Evolutionary conservation across 768 basidiomycete species (phyloP), one percentile per base, ranked within the genome.

Genomic region (Phanerodontia chrysosporium): DNA sequence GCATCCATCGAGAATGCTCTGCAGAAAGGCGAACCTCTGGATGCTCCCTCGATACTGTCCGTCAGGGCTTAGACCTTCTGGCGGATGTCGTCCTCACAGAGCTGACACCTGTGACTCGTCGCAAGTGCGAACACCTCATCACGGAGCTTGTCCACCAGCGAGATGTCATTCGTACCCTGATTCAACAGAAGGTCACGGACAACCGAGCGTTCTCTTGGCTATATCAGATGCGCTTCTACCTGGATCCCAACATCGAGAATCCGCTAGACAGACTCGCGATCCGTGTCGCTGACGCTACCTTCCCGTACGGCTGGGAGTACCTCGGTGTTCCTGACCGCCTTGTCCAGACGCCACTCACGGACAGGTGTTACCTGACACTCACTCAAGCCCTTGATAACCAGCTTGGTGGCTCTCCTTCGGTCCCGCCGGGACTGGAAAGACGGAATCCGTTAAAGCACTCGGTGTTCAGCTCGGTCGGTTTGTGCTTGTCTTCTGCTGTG

Each of bases 401-500:
- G 67, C 84, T 98, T 14, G 97, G 97, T 66, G 97, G 97, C 24
- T 88, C 97, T 32, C 97, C 3, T 99, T 99, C 70, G 97, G 97
- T 18, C 97, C 97, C 51, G 97, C 97, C 21, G 97, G 97, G 72
- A 98, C 96, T 58, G 95, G 95, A 29, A 99, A 99, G 78, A 99
- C 97, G 0, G 97, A 99, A 74, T 98, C 97, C 1, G 97, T 99
- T 70, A 99, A 99, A 74, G 95, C 97, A 1, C 85, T 99, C 22
- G 97, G 97, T 51, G 93, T 98, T 1, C 95, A 97, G 67, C 85
- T 99, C 5, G 97, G 97, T 42, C 87, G 97, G 36, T 99, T 99
- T 68, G 97, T 99, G n/a, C 81, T 99, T 49, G 97, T 99, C n/a
- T 99, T 99, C 77, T 98, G 97, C 71, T 99, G 97, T 69, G 97